Conservation (phyloP, 305 asterid species). For the Withania somnifera region DNA sequence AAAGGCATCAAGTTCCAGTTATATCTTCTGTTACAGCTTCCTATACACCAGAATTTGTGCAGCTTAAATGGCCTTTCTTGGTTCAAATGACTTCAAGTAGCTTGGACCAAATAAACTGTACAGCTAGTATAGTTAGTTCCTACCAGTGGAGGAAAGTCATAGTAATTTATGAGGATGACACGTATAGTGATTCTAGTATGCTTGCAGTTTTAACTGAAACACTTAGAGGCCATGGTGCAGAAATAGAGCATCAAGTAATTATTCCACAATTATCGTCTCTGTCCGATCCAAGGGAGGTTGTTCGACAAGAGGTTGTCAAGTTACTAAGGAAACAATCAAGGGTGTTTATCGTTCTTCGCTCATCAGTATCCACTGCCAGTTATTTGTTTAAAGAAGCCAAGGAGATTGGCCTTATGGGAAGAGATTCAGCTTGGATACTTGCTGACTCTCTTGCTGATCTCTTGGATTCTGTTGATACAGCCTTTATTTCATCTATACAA, state of each 20-base stretch:
- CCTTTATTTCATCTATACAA: conserved; percentile 12
- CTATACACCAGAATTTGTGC: conserved; percentile 2
- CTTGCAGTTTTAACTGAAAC: conserved; percentile 15
- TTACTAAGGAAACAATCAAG: conserved; percentile 19
- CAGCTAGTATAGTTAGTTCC: conserved; percentile 11
- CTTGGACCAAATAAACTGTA: conserved; percentile 19
- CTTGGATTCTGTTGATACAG: conserved; percentile 20
- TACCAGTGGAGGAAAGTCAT: conserved; percentile 25
- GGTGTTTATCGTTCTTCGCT: conserved; percentile 26
- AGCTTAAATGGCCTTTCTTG: conserved; percentile 30
- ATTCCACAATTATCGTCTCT: conserved; percentile 20
- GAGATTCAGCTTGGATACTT: conserved; percentile 35
- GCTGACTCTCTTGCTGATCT: conserved; percentile 17
- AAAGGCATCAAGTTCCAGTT: conserved; percentile 20
- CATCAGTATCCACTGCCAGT: conserved; percentile 15
- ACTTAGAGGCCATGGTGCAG: conserved; percentile 15
- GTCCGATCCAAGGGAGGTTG: conserved; percentile 10
- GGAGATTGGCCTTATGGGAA: conserved; percentile 21
- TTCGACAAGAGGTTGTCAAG: conserved; percentile 11
- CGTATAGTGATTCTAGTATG: conserved; percentile 19
- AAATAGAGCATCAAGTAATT: conserved; percentile 15
- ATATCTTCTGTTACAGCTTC: conserved; percentile 19
- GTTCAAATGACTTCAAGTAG: conserved; percentile 16
- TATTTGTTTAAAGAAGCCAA: conserved; percentile 24
- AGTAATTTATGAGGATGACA: conserved; percentile 19